Evolutionary conservation across 2,329 filamentous ascomycete genomes (phyloP), one percentile per base, ranked within the genome.

Genomic region (Parastagonospora nodorum): DNA sequence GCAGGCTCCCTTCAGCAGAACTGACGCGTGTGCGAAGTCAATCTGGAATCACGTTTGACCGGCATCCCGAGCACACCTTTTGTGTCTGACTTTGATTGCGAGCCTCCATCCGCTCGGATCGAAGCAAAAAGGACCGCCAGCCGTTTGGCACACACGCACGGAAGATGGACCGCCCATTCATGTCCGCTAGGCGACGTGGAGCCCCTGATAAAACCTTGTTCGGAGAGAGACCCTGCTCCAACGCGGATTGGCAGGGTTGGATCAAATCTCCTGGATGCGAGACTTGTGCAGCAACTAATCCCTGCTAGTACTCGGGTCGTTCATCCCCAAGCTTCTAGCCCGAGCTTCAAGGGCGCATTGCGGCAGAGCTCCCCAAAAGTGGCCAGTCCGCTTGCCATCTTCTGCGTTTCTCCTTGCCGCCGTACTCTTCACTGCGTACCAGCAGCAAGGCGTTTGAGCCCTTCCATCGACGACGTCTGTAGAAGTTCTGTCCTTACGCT

Each of bases 391-490:
- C 57, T 57, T 36, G 39, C 56, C 61, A 52, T 52, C 55, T 53
- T 55, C 48, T 42, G 57, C 33, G 46, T 53, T 35, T 66, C 68
- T 61, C 66, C 68, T 72, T 67, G 67, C 67, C 65, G 67, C 63
- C 57, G 61, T 59, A 54, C 42, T 71, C 64, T 66, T 71, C 66
- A 66, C 67, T 71, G 68, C 65, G 54, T 60, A 51, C 48, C 58
- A 64, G 62, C 66, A 72, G 69, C 68, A 69, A 72, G 71, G 69
- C 66, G 58, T 58, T 63, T 63, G 64, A 66, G 64, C 58, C 53
- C 57, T 19, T 64, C 61, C 59, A 66, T 58, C 60, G 60, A 55
- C 52, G 33, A 50, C 55, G 55, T 60, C 46, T 58, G 39, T 33
- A 39, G 64, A 61, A 49, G 61, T 66, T 53, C 57, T 51, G 50